Evolutionary conservation across 495 filamentous ascomycete genomes (phyloP).

Genomic region (Penicillium coprophilum): DNA sequence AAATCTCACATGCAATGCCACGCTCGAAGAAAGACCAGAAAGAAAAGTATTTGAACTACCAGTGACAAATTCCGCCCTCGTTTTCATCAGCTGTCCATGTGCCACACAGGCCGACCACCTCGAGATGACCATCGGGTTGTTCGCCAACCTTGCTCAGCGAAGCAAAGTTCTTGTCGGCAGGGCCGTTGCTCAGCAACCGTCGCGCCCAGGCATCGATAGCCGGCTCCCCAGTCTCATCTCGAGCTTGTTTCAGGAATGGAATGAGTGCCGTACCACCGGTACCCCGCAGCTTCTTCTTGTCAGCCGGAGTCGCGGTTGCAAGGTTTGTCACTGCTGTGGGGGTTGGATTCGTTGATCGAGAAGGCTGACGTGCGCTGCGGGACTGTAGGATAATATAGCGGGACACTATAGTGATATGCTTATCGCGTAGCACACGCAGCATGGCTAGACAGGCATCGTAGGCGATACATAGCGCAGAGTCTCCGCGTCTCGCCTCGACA

Average conservation of each 20-base stretch:
- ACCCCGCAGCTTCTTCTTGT: conserved; percentile 68
- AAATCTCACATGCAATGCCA: conserved; percentile 21
- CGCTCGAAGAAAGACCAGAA: conserved; percentile 19
- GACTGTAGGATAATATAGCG: conserved; percentile 85
- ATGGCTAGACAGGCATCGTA: conserved; percentile 91
- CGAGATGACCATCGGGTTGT: conserved; percentile 57
- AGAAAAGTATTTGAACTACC: conserved; percentile 31
- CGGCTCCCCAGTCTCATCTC: conserved; percentile 93
- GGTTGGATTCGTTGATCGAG: conserved; percentile 46
- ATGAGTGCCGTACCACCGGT: conserved; percentile 93
- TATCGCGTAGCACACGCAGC: conserved; percentile 85
- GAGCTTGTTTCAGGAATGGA: conserved; percentile 89
- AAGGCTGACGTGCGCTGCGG: conserved; percentile 51
- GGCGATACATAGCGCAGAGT: conserved; percentile 69
- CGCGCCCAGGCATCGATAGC: conserved; percentile 81
- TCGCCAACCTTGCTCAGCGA: conserved; percentile 68
- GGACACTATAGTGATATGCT: conserved; percentile 94
- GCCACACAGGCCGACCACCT: conserved; percentile 76
- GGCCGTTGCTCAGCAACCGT: conserved; percentile 64
- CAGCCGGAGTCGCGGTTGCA: conserved; percentile 52
- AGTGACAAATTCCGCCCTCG: conserved; percentile 72
- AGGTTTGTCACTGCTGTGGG: conserved; percentile 58
- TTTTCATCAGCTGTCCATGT: conserved; percentile 84
- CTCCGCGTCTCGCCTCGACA: conserved; percentile 61
- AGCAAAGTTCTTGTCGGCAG: conserved; percentile 37